phyloP scores from a whole-genome alignment of 2,329 filamentous ascomycete genomes.

The Colletotrichum tropicicola region DNA sequence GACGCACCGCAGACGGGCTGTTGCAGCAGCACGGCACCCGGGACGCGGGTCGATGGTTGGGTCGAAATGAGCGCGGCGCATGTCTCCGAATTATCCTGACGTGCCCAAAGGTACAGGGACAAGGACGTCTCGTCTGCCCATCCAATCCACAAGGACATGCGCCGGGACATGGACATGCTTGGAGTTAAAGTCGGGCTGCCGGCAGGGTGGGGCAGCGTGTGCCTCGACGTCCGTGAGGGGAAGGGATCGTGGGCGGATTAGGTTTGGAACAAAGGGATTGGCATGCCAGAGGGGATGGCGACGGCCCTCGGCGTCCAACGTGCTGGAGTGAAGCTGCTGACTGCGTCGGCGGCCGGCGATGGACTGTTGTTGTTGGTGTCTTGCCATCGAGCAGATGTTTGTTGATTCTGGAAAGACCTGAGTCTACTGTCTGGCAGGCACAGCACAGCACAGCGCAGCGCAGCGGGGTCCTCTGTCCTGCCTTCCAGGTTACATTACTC shows the following conservation, averaged over 20 bases:
- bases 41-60: conserved; percentile 17
- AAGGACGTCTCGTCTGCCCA: too few species aligned
- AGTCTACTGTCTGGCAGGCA: too few species aligned
- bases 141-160: background rate
- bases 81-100: too few species aligned
- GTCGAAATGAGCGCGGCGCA: conserved; percentile 4
- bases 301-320: background rate
- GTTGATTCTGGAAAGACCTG: too few species aligned
- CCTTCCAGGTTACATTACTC: too few species aligned
- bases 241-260: conserved; percentile 9
- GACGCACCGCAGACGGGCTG: conserved; percentile 9
- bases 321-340: too few species aligned
- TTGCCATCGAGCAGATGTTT: too few species aligned
- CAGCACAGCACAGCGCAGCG: too few species aligned
- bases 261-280: background rate
- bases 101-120: too few species aligned
- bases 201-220: conserved; percentile 1
- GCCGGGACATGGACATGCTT: conserved; percentile 15
- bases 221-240: conserved; percentile 2
- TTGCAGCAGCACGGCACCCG: conserved; percentile 7
- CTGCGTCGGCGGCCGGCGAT: too few species aligned
- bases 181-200: conserved; percentile 16
- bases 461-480: too few species aligned
- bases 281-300: background rate
- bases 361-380: too few species aligned